Conservation (phyloP, 2,329 filamentous ascomycete genomes). For the Canariomyces notabilis region DNA sequence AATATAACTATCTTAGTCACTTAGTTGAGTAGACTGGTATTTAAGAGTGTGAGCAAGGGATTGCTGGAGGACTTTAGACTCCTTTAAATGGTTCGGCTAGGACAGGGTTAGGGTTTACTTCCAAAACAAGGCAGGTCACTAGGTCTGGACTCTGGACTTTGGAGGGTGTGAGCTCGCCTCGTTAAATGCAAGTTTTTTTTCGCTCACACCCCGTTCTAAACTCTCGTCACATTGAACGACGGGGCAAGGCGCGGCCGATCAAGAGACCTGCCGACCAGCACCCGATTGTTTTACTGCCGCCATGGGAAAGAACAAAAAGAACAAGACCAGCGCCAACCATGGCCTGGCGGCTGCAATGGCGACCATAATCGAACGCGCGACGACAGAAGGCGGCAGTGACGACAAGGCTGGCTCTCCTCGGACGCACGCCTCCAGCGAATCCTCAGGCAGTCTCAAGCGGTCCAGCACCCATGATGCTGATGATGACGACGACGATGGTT, state of each 20-base stretch:
- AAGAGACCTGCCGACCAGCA: background rate
- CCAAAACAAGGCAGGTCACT: too few relatives aligned
- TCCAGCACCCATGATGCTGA: constrained; percentile 41
- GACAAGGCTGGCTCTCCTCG: constrained; percentile 5
- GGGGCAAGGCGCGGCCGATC: background rate
- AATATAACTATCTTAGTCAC: too few relatives aligned
- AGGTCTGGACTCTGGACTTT: too few relatives aligned
- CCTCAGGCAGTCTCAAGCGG: constrained; percentile 44
- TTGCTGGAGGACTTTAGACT: too few relatives aligned
- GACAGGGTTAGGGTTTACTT: too few relatives aligned
- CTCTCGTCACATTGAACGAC: too few relatives aligned
- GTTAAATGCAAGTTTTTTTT: too few relatives aligned
- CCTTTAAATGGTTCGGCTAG: too few relatives aligned
- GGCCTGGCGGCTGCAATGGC: constrained; percentile 11
- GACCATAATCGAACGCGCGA: constrained; percentile 1
- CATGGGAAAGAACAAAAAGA: constrained; percentile 27
- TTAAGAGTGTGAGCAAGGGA: too few relatives aligned
- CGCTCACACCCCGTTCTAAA: too few relatives aligned
- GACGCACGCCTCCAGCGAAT: constrained; percentile 24
- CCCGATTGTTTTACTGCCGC: background rate
- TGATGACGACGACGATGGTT: constrained; percentile 39
- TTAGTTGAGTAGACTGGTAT: too few relatives aligned
- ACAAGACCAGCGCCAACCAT: constrained; percentile 18
- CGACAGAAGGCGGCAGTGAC: constrained; percentile 3
- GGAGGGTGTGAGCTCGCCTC: too few relatives aligned